Percentiles rank a stretch among this genome's conserved stretches.
These are phyloP conservation scores for Wallemia mellicola DNA, from an alignment of 1,284 basidiomycete species.

Conservation along the genomic window DNA sequence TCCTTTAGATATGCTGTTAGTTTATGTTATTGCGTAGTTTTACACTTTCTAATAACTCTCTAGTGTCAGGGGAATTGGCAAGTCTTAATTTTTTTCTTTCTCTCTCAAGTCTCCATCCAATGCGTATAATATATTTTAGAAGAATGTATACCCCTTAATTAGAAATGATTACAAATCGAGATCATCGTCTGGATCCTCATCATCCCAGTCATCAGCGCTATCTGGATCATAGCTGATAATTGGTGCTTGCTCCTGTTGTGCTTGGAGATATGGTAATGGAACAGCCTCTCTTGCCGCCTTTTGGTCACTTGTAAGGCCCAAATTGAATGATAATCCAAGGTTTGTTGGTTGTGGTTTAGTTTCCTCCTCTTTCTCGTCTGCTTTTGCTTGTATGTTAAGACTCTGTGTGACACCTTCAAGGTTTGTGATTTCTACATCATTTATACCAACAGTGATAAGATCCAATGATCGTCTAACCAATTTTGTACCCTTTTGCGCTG, in stretches of 20 bases:
- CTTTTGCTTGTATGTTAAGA: too few species aligned
- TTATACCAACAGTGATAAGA: too few species aligned
- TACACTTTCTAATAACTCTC: not conserved
- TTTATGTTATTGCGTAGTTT: not conserved
- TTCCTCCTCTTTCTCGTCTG: too few species aligned
- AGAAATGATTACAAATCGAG: conserved; percentile 28
- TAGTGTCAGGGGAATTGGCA: not conserved
- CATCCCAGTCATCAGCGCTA: conserved; percentile 60
- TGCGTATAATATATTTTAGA: not conserved
- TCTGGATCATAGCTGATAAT: conserved; percentile 44
- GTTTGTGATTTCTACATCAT: too few species aligned
- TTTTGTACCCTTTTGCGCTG: too few species aligned
- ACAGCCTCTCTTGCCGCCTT: conserved; percentile 44
- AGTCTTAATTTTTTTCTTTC: not conserved
- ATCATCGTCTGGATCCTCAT: conserved; percentile 69
- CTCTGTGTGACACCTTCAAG: too few species aligned
- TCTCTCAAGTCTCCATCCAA: not conserved
- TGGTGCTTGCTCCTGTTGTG: conserved; percentile 2
- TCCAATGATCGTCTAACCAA: too few species aligned
- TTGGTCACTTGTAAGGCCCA: conserved; percentile 55
- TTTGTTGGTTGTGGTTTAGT: conserved; percentile 13
- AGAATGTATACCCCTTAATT: not conserved
- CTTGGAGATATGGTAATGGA: conserved; percentile 36
- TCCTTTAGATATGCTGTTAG: not conserved
- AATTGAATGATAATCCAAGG: conserved; percentile 48